These are phyloP conservation scores for Zychaea mexicana DNA, from an alignment of 371 early-diverging fungal genomes.

Conservation along the genomic window DNA sequence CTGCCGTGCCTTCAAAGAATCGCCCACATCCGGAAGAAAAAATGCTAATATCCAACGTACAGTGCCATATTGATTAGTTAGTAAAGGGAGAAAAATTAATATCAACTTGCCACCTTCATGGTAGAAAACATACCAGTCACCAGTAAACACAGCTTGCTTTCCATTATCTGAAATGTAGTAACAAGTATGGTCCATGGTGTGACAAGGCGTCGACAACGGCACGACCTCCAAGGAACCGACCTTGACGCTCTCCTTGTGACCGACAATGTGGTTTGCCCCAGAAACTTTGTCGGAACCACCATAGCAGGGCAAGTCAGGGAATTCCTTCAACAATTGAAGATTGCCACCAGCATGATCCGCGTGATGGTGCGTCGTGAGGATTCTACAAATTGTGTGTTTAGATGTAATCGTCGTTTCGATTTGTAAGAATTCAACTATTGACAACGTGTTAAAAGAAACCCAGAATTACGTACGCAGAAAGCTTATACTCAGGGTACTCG, in stretches of 20 bases:
- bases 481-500: constrained; percentile 25
- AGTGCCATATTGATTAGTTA: too few relatives aligned
- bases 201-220: constrained; percentile 73
- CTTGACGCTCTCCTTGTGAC: constrained; percentile 31
- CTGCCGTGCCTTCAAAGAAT: constrained; percentile 91
- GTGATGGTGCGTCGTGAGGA: constrained; percentile 82
- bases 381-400: too few relatives aligned
- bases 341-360: constrained; percentile 86
- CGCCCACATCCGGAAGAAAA: constrained; percentile 80
- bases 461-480: constrained; percentile 35
- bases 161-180: constrained; percentile 67
- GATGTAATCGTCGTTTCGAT: constrained; percentile 88
- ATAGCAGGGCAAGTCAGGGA: constrained; percentile 15
- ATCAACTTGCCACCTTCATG: too few relatives aligned
- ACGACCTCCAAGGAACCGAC: constrained; percentile 62
- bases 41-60: too few relatives aligned
- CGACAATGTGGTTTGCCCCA: constrained; percentile 17
- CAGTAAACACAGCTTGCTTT: constrained; percentile 36
- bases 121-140: constrained; percentile 10
- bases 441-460: background rate
- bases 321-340: constrained; percentile 36
- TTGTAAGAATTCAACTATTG: constrained; percentile 48
- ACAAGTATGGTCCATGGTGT: constrained; percentile 83
- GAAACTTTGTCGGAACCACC: constrained; percentile 32
- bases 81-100: background rate